Evolutionary conservation across 1,139 yeast genomes (phyloP).

Genomic region (Hyphopichia burtonii): DNA sequence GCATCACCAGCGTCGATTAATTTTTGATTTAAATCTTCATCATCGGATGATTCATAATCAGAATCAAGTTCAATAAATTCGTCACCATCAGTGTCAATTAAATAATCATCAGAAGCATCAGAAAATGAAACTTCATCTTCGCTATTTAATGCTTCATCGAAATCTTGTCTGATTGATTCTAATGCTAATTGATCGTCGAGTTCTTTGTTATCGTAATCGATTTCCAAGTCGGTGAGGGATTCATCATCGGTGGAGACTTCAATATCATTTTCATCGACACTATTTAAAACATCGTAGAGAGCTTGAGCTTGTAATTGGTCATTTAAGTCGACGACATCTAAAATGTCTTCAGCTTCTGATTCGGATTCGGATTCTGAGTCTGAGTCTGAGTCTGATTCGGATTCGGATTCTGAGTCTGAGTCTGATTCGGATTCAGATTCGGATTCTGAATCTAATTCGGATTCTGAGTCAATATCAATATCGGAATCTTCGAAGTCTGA

Average conservation of each 20-base stretch:
- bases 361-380: constrained; percentile 15
- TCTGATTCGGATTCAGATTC: constrained; percentile 28
- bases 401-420: constrained; percentile 10
- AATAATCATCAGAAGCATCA: constrained; percentile 15
- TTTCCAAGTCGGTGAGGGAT: constrained; percentile 24
- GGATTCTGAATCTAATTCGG: constrained; percentile 21
- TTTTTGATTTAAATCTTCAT: constrained; percentile 2
- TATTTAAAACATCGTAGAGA: constrained; percentile 12
- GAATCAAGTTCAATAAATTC: constrained; percentile 36
- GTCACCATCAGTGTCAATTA: constrained; percentile 13
- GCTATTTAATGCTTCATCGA: constrained; percentile 37
- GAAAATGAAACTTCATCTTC: constrained; percentile 27
- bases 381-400: constrained; percentile 7
- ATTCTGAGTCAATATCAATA: constrained; percentile 13
- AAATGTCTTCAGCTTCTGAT: constrained; percentile 31
- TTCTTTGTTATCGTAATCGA: constrained; percentile 31
- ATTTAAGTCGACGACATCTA: constrained; percentile 34
- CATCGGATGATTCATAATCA: constrained; percentile 15
- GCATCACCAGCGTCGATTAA: constrained; percentile 20
- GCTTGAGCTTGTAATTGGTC: constrained; percentile 38
- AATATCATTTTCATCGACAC: not conserved
- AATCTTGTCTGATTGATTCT: constrained; percentile 41
- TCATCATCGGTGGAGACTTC: constrained; percentile 6
- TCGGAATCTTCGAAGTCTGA: constrained; percentile 21
- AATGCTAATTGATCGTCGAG: constrained; percentile 35